Evolutionary conservation across 805 yeast species (phyloP).

Genomic region (Wickerhamia fluorescens): DNA sequence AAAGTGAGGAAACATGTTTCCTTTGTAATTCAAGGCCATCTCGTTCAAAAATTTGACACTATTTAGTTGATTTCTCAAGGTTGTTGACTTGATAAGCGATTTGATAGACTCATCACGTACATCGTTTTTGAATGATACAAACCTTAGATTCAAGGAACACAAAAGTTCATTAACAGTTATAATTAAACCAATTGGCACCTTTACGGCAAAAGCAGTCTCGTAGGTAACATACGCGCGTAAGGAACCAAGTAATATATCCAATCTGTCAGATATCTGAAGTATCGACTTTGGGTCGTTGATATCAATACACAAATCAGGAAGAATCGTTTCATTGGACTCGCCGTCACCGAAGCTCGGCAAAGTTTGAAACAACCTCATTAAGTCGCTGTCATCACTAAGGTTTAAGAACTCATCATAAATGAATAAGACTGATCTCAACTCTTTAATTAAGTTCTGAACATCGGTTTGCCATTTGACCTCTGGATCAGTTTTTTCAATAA

Average conservation of each 20-base stretch:
- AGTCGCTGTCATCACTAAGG: constrained; percentile 48
- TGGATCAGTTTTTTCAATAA: constrained; percentile 47
- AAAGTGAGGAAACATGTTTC: constrained; percentile 41
- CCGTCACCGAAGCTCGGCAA: constrained; percentile 15
- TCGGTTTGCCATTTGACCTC: constrained; percentile 40
- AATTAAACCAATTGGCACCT: constrained; percentile 58
- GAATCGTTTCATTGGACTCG: constrained; percentile 5
- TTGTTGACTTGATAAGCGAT: constrained; percentile 35
- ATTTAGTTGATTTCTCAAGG: constrained; percentile 37
- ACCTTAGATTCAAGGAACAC: constrained; percentile 47
- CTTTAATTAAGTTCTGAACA: constrained; percentile 42
- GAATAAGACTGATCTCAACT: constrained; percentile 47
- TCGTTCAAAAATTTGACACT: constrained; percentile 38
- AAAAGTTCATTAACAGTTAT: constrained; percentile 47
- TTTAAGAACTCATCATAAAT: constrained; percentile 56
- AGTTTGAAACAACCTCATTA: constrained; percentile 29
- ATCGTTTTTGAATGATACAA: constrained; percentile 50
- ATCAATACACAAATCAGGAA: constrained; percentile 43
- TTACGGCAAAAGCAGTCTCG: constrained; percentile 48
- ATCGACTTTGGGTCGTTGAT: constrained; percentile 48
- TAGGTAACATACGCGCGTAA: constrained; percentile 36
- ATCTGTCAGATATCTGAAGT: constrained; percentile 44
- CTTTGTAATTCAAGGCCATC: constrained; percentile 29
- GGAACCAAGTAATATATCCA: constrained; percentile 37
- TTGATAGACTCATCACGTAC: constrained; percentile 48